Base-by-base conservation (phyloP, 2,329 filamentous ascomycete species). In the Aspergillus oerlinghausenensis region DNA sequence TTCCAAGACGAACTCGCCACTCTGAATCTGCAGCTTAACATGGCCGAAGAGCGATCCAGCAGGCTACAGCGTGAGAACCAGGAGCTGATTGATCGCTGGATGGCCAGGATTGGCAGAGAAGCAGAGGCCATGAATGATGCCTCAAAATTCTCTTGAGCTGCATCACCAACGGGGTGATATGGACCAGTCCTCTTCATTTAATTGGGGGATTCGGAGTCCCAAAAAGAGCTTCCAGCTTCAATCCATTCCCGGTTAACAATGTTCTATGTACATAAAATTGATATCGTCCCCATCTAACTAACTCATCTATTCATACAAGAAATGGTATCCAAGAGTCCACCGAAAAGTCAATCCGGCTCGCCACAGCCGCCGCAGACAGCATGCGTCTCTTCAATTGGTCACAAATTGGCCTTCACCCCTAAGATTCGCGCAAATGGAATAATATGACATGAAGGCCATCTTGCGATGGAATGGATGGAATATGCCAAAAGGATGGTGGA, bases 1-100 rank as follows among this genome's bases (percentile, higher is more conserved):
- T 87, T 96, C 53, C 93, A 97, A 76, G 92, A 97, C 74, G 94
- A 99, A 73, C 87, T 96, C 74, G 87, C 96, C 51, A 88, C 90
- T 1, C 77, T 97, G 49, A 92, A 92, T 64, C 80, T 97, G 63
- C 89, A 97, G 73, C 80, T 97, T 47, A 92, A 94, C 64, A 84
- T 97, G 79, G 87, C 88, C 3, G 92, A 95, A 71, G 84, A 92
- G 70, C 85, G 86, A 68, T 81, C 83, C 28, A 85, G 88, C 69
- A 87, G 85, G 73, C 78, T 96, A 60, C 84, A 86, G 69, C 82
- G 81, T 57, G 94, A 97, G 72, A 97, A 97, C 70, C 87, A 90
- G 69, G 89, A 96, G 63, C 80, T 99, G 55, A 86, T 97, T 53
- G 88, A 92, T 71, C 82, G 94, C 54, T 97, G 92, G 91, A 92